Conservation (phyloP, 2,329 filamentous ascomycete species). For the Colletotrichum australisinense region DNA sequence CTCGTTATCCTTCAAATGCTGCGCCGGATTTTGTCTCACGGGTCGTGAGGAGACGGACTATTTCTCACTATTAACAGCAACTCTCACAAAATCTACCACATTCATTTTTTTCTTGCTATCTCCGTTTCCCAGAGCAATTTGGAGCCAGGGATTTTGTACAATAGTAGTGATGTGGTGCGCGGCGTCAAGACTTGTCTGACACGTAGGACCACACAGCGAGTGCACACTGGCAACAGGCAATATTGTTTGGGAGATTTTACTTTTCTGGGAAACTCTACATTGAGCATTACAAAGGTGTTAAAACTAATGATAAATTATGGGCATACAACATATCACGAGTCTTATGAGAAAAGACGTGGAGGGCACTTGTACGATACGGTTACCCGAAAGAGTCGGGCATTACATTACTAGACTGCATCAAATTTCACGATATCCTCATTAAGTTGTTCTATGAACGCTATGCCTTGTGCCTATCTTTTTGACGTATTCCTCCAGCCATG, state of each 20-base stretch:
- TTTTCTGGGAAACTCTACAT: background rate
- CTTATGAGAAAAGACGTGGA: constrained; percentile 17
- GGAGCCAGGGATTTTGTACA: constrained; percentile 7
- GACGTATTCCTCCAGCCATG: background rate
- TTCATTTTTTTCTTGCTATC: constrained; percentile 28
- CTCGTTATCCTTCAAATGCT: constrained; percentile 12
- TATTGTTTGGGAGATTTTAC: background rate
- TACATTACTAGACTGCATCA: background rate
- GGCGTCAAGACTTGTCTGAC: background rate
- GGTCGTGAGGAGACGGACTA: constrained; percentile 6
- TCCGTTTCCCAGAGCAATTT: background rate
- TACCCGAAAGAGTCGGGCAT: background rate
- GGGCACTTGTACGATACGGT: background rate
- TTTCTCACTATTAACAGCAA: constrained; percentile 3
- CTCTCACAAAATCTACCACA: constrained; percentile 32
- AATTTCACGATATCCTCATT: background rate
- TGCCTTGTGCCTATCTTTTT: too few relatives aligned
- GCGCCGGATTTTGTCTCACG: constrained; percentile 21
- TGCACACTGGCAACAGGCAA: constrained; percentile 6
- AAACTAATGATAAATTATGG: background rate
- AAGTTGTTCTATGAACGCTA: background rate
- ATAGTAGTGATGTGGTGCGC: constrained; percentile 31
- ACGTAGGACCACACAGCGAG: background rate
- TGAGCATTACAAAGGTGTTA: background rate
- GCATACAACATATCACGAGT: constrained; percentile 1